Percentiles rank a stretch among this genome's conserved stretches.
These are phyloP conservation scores for Aspergillus fischeri DNA, from an alignment of 2,329 filamentous ascomycete species.

Conservation along the genomic window DNA sequence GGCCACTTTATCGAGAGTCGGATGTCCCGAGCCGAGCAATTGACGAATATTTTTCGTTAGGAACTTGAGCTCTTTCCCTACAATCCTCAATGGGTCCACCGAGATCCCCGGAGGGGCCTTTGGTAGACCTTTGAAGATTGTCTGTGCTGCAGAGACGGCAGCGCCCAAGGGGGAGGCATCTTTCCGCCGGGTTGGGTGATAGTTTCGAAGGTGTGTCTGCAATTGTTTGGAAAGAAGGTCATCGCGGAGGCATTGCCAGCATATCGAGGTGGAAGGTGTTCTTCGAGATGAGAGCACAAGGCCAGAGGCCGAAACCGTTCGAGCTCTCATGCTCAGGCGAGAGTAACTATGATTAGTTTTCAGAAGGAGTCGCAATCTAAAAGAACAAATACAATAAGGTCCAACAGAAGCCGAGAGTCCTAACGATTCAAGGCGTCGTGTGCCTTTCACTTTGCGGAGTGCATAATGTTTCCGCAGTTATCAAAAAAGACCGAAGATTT, in stretches of 20 bases:
- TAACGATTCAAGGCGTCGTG: neutral
- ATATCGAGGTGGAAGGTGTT: constrained; percentile 31
- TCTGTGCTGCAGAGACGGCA: constrained; percentile 51
- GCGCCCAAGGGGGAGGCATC: constrained; percentile 41
- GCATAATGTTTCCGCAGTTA: neutral
- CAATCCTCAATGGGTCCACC: constrained; percentile 81
- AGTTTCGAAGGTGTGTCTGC: constrained; percentile 32
- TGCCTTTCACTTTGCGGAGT: neutral
- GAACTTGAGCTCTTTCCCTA: constrained; percentile 96
- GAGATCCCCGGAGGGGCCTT: constrained; percentile 54
- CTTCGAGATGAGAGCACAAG: constrained; percentile 31
- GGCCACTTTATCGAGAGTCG: constrained; percentile 86
- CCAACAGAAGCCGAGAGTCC: neutral
- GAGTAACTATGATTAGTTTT: neutral
- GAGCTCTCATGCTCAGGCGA: constrained; percentile 36
- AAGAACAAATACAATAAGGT: neutral
- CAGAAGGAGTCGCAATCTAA: neutral
- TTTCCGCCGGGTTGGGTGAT: constrained; percentile 37
- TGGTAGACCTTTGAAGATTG: constrained; percentile 42
- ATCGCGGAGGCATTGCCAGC: constrained; percentile 39
- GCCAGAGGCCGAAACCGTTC: constrained; percentile 33
- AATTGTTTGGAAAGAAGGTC: constrained; percentile 25
- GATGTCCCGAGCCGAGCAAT: constrained; percentile 89
- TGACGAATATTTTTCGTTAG: constrained; percentile 90
- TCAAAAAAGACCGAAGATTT: constrained; percentile 4